Conservation (phyloP, 2,329 filamentous ascomycete genomes). For the Trichoderma simmonsii region DNA sequence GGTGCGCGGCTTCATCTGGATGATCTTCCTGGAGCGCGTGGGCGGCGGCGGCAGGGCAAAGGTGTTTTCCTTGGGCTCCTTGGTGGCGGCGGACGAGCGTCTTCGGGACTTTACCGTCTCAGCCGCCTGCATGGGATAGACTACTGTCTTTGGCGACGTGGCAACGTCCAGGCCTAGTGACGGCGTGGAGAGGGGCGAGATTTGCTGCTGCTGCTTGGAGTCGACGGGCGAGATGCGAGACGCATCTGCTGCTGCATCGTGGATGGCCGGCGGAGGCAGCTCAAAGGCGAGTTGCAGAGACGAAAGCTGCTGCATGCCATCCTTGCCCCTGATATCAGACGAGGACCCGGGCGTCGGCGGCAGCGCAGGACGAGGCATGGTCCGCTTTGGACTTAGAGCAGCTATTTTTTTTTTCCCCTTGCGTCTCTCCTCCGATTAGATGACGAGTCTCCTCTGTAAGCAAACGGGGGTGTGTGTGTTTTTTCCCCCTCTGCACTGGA, state of each 20-base stretch:
- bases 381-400: neutral
- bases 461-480: neutral
- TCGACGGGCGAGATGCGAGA: constrained; percentile 30
- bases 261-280: constrained; percentile 72
- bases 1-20: constrained; percentile 82
- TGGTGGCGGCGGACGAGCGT: constrained; percentile 45
- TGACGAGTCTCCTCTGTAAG: constrained; percentile 11
- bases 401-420: neutral
- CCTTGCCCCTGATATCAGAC: constrained; percentile 72
- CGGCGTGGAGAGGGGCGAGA: constrained; percentile 28
- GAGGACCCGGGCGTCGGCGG: constrained; percentile 78
- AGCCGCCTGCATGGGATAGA: constrained; percentile 48
- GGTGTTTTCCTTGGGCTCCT: constrained; percentile 51
- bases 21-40: constrained; percentile 90
- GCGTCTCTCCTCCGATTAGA: neutral
- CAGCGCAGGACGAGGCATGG: constrained; percentile 34
- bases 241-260: constrained; percentile 34
- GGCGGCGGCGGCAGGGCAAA: constrained; percentile 90
- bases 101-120: constrained; percentile 54
- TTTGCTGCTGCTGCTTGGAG: constrained; percentile 25
- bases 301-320: constrained; percentile 58
- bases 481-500: neutral
- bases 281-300: constrained; percentile 67
- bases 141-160: constrained; percentile 26
- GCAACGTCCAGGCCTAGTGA: constrained; percentile 20